These are phyloP conservation scores for Leishmania arabica DNA, from an alignment of 208 protist genomes.

Conservation along the genomic window DNA sequence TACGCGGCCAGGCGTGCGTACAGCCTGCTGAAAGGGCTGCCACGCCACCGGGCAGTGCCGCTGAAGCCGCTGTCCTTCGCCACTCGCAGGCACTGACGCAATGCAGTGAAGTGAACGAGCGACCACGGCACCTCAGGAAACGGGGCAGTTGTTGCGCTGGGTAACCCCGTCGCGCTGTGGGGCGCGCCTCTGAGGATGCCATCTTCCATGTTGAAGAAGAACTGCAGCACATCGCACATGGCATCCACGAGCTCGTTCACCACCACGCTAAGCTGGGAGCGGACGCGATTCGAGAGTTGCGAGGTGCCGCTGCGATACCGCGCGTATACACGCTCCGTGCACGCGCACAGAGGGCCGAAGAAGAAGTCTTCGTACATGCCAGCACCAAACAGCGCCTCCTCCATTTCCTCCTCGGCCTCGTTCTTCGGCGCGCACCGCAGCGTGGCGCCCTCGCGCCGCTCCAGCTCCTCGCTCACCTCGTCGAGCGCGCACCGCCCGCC, in stretches of 20 bases:
- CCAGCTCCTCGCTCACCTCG: constrained; percentile 37
- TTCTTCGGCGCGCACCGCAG: constrained; percentile 29
- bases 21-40: constrained; percentile 23
- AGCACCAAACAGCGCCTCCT: constrained; percentile 29
- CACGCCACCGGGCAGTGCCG: constrained; percentile 44
- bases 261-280: constrained; percentile 28
- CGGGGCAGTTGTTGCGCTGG: not conserved
- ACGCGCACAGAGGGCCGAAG: constrained; percentile 36
- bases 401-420: constrained; percentile 32
- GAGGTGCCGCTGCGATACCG: constrained; percentile 26
- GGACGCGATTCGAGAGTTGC: constrained; percentile 35
- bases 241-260: constrained; percentile 46
- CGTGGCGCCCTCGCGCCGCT: constrained; percentile 36
- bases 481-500: constrained; percentile 20
- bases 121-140: constrained; percentile 16
- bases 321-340: constrained; percentile 28
- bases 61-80: constrained; percentile 36
- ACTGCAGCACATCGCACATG: constrained; percentile 39
- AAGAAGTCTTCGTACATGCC: constrained; percentile 39
- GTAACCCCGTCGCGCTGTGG: not conserved
- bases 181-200: not conserved
- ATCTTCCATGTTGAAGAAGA: constrained; percentile 5
- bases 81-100: constrained; percentile 19
- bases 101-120: not conserved
- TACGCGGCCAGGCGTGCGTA: constrained; percentile 12